Evolutionary conservation across 129 eudicot genomes (phyloP), one percentile per base, ranked within the genome.

Genomic region (Flaveria sonorensis): DNA sequence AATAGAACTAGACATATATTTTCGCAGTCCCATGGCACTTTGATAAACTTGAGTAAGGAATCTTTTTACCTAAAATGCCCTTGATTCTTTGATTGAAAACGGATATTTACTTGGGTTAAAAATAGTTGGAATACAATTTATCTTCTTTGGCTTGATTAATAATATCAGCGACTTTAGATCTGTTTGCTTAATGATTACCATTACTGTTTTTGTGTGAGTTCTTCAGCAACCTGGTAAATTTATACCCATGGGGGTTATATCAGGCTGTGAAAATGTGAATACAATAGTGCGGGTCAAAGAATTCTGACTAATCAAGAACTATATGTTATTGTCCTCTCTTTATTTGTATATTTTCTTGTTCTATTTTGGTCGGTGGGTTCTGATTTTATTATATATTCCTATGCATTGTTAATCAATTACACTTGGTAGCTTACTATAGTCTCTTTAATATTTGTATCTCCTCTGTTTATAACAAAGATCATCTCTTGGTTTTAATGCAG

Each of bases 401-500:
- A 4, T 59, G 36, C 65, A 24, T 59, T 24, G 18, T 61, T 61
- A 24, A 11, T 61, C 10, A 24, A 21, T 21, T 21, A 19, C 64
- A 57, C 64, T 57, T 57, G 64, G 64, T 57, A 57, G 16, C 30
- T 57, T 57, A 57, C 15, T 36, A 36, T 36, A 36, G 40, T 36
- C 64, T 10, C 64, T 57, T 57, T 20, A 57, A 57, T 9, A 26
- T 12, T 4, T 69, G 53, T 45, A 51, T 20, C 39, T 2, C 28
- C 64, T 51, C 48, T 51, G 18, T 52, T 71, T 52, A 32, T 71
- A 51, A 71, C 30, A 55, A 72, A 72, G 21, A 24, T 70, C n/a
- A 23, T 4, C 73, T 32, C 19, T 28, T 80, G 64, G 60, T 36
- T 71, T 39, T 70, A 59, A 23, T 85, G 85, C 92, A 95, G 99